These are phyloP conservation scores for Didymella pinodella DNA, from an alignment of 2,329 filamentous ascomycete species.

Conservation along the genomic window DNA sequence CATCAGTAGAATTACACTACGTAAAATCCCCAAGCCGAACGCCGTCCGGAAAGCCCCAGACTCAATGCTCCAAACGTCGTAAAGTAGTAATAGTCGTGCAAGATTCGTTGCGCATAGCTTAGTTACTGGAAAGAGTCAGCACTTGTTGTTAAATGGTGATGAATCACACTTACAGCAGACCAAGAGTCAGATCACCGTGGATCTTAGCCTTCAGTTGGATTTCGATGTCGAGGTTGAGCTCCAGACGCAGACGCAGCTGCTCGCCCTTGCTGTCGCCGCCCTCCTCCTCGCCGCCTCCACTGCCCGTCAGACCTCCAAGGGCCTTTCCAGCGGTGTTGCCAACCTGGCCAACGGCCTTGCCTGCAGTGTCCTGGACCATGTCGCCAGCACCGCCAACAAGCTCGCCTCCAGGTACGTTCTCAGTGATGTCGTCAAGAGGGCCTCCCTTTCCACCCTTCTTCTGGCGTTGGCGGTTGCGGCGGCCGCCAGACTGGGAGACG, in stretches of 20 bases:
- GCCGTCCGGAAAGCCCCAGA: constrained; percentile 30
- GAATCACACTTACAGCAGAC: constrained; percentile 55
- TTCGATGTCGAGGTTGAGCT: constrained; percentile 69
- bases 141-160: neutral
- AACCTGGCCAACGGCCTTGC: constrained; percentile 59
- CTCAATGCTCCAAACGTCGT: constrained; percentile 28
- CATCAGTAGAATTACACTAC: constrained; percentile 32
- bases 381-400: constrained; percentile 62
- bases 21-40: constrained; percentile 31
- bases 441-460: constrained; percentile 59
- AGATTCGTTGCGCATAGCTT: constrained; percentile 25
- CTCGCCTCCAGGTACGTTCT: constrained; percentile 62
- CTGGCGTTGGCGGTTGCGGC: constrained; percentile 62
- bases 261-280: constrained; percentile 52
- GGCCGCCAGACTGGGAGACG: constrained; percentile 61
- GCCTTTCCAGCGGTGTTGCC: constrained; percentile 54
- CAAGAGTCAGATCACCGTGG: constrained; percentile 69
- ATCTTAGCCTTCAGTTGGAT: constrained; percentile 71
- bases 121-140: constrained; percentile 44
- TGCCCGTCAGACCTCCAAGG: constrained; percentile 58
- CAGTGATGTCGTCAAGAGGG: constrained; percentile 64
- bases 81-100: constrained; percentile 29
- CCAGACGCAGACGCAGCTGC: constrained; percentile 64
- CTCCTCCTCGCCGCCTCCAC: constrained; percentile 45
- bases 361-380: constrained; percentile 64